phyloP scores from a whole-genome alignment of 1,139 yeast genomes.

The Nakaseomyces glabratus region DNA sequence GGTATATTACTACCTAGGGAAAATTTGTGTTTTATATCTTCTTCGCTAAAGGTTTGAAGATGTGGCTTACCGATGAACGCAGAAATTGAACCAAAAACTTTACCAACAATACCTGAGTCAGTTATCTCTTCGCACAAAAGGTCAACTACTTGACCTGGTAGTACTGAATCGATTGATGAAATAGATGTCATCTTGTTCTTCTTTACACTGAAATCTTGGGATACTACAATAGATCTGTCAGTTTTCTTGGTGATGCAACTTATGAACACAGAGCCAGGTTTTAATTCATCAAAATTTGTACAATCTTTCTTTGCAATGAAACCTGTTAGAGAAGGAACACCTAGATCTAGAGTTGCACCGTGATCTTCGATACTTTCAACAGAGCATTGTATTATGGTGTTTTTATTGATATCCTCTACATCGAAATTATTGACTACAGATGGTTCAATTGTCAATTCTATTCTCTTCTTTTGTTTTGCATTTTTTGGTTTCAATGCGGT shows the following conservation, averaged over 20 bases:
- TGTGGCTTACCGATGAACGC: conserved; percentile 68
- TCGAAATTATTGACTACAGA: conserved; percentile 52
- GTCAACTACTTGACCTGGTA: conserved; percentile 78
- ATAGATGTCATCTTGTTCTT: conserved; percentile 48
- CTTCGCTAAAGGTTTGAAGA: conserved; percentile 40
- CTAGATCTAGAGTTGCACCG: conserved; percentile 71
- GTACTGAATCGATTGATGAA: conserved; percentile 64
- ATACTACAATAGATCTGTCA: conserved; percentile 56
- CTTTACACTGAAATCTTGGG: conserved; percentile 33
- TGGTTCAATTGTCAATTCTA: conserved; percentile 73
- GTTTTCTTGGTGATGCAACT: conserved; percentile 40
- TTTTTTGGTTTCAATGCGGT: conserved; percentile 33
- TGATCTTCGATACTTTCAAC: conserved; percentile 82
- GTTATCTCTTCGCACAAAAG: conserved; percentile 56
- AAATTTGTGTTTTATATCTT: conserved; percentile 50
- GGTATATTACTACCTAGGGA: conserved; percentile 57
- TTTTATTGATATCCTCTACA: conserved; percentile 57
- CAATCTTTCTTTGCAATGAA: conserved; percentile 69
- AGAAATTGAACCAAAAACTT: conserved; percentile 65
- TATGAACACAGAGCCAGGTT: conserved; percentile 44
- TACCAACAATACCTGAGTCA: conserved; percentile 51
- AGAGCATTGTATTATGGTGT: conserved; percentile 58
- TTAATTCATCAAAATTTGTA: conserved; percentile 26
- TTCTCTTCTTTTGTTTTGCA: conserved; percentile 42
- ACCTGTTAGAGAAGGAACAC: conserved; percentile 50